A percentile compares a stretch with the other conserved stretches of the same genome.
phyloP scores from a whole-genome alignment of 2,329 filamentous ascomycete genomes.

The Diaporthe ampelina region DNA sequence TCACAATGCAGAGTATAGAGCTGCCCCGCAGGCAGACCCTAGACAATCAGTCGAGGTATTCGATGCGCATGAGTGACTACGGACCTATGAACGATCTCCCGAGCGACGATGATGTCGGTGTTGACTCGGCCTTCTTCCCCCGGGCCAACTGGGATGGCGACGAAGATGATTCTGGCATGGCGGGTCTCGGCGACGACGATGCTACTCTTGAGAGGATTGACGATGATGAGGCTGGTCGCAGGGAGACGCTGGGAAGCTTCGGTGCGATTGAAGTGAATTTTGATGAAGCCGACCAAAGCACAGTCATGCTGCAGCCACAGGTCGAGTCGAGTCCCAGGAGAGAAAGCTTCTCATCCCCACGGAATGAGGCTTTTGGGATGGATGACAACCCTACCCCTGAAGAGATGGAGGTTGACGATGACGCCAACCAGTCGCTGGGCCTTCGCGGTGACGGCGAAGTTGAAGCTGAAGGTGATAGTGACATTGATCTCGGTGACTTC shows the following conservation, averaged over 20 bases:
- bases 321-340: conserved; percentile 42
- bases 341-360: conserved; percentile 46
- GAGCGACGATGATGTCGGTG: conserved; percentile 58
- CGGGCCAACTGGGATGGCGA: conserved; percentile 60
- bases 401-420: conserved; percentile 12
- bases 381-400: conserved; percentile 32
- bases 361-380: conserved; percentile 46
- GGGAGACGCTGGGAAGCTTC: conserved; percentile 60
- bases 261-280: conserved; percentile 62
- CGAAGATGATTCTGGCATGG: conserved; percentile 51
- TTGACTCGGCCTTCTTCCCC: conserved; percentile 68
- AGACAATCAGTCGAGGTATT: conserved; percentile 54
- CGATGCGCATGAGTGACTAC: conserved; percentile 68
- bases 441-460: conserved; percentile 31
- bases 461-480: conserved; percentile 42
- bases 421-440: background rate
- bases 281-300: conserved; percentile 62
- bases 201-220: conserved; percentile 58
- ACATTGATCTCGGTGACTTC: conserved; percentile 41
- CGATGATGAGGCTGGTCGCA: conserved; percentile 56
- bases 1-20: conserved; percentile 72
- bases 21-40: conserved; percentile 65
- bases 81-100: conserved; percentile 51
- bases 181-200: conserved; percentile 51
- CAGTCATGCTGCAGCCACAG: conserved; percentile 61